Base-by-base conservation (phyloP, 129 eudicot genomes). In the Chrysanthemum lavandulifolium region DNA sequence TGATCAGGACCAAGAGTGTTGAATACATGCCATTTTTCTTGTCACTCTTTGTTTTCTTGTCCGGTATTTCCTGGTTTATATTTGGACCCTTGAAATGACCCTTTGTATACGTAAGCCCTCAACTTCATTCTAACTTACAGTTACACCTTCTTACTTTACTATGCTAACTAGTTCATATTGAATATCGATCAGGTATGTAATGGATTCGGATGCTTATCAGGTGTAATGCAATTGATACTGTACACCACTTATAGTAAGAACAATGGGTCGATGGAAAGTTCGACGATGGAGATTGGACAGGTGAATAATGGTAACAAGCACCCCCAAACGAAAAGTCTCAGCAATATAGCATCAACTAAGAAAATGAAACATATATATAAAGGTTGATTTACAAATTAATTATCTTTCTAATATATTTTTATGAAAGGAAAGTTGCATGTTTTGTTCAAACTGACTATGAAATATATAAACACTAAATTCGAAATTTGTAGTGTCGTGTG, bases 21-120 rank as follows among this genome's bases (percentile, higher is more conserved):
- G 97, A 91, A 50, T 91, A 64, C 81, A 91, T 91, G 97, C 97
- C 96, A 14, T 88, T 88, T 69, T 83, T 91, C 60, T 70, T 91
- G 59, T 91, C 97, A 1, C 61, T 91, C 16, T 88, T 81, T 63
- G 90, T 83, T 16, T 91, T 91, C 86, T 71, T 91, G 27, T 91
- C 96, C 75, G 96, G 96, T 57, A 80, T 93, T 16, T 91, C 93
- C 8, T 91, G 96, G 96, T 88, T 88, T 71, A 69, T 88, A 68
- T 91, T 75, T 78, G 97, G 96, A 29, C 88, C 14, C 87, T 88
- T 0, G 97, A 62, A 86, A 86, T 23, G 97, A 91, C 57, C 88
- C 89, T 57, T 91, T 63, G 73, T 91, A 43, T 79, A 80, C 18
- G 97, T 88, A 84, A 84, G 91, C 74, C 48, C 51, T 31, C 52